phyloP scores from a whole-genome alignment of 1,139 yeast species.

The Suhomyces bokatorum region DNA sequence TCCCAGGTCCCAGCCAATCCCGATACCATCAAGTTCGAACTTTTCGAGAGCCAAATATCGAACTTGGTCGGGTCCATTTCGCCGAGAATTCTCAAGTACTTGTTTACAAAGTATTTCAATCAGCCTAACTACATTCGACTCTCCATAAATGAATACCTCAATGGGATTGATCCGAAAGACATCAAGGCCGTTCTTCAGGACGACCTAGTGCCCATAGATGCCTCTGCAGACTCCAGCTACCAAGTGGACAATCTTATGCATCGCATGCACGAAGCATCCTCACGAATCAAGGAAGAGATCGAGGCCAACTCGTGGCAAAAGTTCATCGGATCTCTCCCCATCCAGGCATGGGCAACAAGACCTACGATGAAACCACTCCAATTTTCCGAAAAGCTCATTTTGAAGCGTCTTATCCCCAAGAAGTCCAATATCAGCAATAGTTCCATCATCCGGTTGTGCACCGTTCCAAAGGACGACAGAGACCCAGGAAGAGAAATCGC shows the following conservation, averaged over 20 bases:
- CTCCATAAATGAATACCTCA: conserved; percentile 33
- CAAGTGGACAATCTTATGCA: conserved; percentile 16
- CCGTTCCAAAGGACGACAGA: conserved; percentile 21
- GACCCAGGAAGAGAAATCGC: conserved; percentile 63
- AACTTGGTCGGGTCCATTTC: conserved; percentile 26
- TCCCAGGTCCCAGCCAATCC: neutral
- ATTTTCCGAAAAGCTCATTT: conserved; percentile 49
- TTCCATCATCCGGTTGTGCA: conserved; percentile 37
- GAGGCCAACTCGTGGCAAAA: conserved; percentile 25
- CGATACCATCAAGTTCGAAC: conserved; percentile 12
- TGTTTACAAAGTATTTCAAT: conserved; percentile 26
- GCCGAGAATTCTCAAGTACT: conserved; percentile 17
- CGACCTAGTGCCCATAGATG: neutral
- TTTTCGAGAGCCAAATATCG: conserved; percentile 23
- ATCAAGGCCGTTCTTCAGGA: conserved; percentile 11
- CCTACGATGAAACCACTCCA: conserved; percentile 58
- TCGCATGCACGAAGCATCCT: conserved; percentile 18
- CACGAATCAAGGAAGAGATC: conserved; percentile 17
- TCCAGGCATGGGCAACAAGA: conserved; percentile 82
- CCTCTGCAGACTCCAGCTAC: conserved; percentile 5
- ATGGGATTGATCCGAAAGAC: conserved; percentile 18
- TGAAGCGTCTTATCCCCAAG: conserved; percentile 38
- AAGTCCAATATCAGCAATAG: conserved; percentile 18
- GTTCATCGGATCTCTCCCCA: conserved; percentile 69
- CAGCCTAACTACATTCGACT: conserved; percentile 26